phyloP scores from a whole-genome alignment of 2,329 filamentous ascomycete genomes.

The Fusarium longipes region DNA sequence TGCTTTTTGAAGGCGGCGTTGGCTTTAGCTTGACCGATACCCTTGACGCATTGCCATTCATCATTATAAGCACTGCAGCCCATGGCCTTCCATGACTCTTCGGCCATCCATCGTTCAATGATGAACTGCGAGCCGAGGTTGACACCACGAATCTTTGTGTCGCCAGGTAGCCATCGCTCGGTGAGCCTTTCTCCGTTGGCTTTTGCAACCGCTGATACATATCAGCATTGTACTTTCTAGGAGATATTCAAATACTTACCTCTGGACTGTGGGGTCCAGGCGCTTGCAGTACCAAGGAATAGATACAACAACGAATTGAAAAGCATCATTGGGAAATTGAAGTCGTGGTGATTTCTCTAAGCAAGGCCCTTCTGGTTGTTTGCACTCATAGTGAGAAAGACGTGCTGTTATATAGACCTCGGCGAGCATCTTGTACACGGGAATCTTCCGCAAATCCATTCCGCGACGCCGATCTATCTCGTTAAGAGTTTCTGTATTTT shows the following conservation, averaged over 20 bases:
- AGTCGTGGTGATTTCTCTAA: too few relatives aligned
- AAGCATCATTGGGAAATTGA: neutral
- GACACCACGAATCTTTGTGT: conserved; percentile 42
- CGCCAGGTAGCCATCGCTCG: conserved; percentile 25
- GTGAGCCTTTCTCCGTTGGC: neutral
- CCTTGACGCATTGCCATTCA: conserved; percentile 44
- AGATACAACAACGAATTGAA: neutral
- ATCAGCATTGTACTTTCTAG: neutral
- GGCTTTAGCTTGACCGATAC: conserved; percentile 40
- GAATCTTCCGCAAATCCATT: neutral
- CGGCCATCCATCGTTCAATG: conserved; percentile 45
- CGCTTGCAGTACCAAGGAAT: neutral
- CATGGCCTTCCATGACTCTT: conserved; percentile 41
- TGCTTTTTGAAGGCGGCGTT: conserved; percentile 42
- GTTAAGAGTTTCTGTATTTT: neutral
- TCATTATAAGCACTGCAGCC: conserved; percentile 43
- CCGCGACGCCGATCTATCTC: neutral
- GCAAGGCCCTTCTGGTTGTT: too few relatives aligned
- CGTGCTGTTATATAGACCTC: neutral
- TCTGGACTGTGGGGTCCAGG: conserved; percentile 26
- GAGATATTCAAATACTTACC: neutral
- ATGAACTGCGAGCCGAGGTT: conserved; percentile 47
- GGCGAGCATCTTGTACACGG: neutral
- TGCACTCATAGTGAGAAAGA: neutral
- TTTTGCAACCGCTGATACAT: neutral